Base-by-base conservation (phyloP, 345 rosid genomes). In the Eucalyptus cladocalyx region DNA sequence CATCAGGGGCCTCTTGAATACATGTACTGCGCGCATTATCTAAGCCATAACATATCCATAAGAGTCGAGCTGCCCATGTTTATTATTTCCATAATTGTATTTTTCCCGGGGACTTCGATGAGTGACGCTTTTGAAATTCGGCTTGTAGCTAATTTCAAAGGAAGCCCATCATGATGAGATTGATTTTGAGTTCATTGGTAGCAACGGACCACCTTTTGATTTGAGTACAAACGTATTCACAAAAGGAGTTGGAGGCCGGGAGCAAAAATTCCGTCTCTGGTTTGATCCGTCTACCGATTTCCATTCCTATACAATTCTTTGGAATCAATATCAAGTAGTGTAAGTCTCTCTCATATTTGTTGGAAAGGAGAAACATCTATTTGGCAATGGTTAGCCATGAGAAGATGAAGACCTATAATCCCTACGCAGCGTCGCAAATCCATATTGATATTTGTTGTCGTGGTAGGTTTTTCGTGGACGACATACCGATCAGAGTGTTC, bases 401-500 rank as follows among this genome's bases (percentile, higher is more conserved):
- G 34, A 14, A 11, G 69, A 62, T 62, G 69, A 62, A 62, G 69
- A 62, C 8, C 30, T 30, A 30, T 53, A 21, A 53, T 53, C 58
- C 58, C 58, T 53, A 4, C 37, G 19, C 32, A 9, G 69, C 34
- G 18, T 30, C 18, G 69, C 69, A 28, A 65, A 65, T n/a, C 6
- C 76, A n/a, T 65, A 30, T n/a, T 65, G 76, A 65, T n/a, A 15
- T 58, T 26, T n/a, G 76, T 65, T 65, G 34, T 65, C 34, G 15
- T 69, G 42, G 80, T 5, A 93, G 94, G 91, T 92, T 92, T 81
- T 91, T 76, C 56, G 92, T 93, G 23, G 95, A 93, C 87, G 56
- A 88, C 48, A 87, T 88, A 54, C 93, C 93, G 5, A 88, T 93
- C 81, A 87, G 95, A 21, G 91, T 93, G 87, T 91, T 88, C 87